Evolutionary conservation across 441 rosid genomes (phyloP), one percentile per base, ranked within the genome.

Genomic region (Omphalea diandra): DNA sequence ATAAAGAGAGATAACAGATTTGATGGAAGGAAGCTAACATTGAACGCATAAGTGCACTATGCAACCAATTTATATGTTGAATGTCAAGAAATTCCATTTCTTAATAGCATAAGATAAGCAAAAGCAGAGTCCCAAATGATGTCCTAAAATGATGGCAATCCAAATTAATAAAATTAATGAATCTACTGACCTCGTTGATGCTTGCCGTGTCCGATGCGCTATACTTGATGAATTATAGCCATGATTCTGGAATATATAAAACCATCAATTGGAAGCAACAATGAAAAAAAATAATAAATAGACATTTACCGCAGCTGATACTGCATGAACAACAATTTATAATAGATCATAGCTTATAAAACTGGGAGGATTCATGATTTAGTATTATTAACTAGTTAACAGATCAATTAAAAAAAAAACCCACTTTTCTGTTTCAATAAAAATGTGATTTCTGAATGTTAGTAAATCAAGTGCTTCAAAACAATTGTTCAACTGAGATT

Each of bases 161-260:
- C 26, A 20, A 10, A 0, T 50, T 54, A 3, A 24, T 24, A 29
- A 7, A 35, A 49, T 8, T 20, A 10, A 0, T 50, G 3, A 26
- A 56, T 7, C 27, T 22, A 65, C 79, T 76, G 49, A 86, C 91
- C 88, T 84, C 53, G 80, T 68, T 24, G 94, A 87, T 73, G 91
- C 83, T 75, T 85, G 86, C 44, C 94, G 79, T 2, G 88, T 77
- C 14, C 89, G 84, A 69, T 85, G 88, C 8, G 83, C 79, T 36
- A 82, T 73, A 71, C 76, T 76, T n/a, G 91, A n/a, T n/a, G n/a
- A 78, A 65, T 67, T 77, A 55, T 72, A 67, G 41, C 79, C 86
- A 71, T 75, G 79, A 77, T 56, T 85, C 94, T 87, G 91, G 15
- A 77, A 64, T 26, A n/a, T n/a, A 69, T 56, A 74, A 65, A 32